Evolutionary conservation across 768 basidiomycete genomes (phyloP), one percentile per base, ranked within the genome.

Genomic region (Leccinum variicolor): DNA sequence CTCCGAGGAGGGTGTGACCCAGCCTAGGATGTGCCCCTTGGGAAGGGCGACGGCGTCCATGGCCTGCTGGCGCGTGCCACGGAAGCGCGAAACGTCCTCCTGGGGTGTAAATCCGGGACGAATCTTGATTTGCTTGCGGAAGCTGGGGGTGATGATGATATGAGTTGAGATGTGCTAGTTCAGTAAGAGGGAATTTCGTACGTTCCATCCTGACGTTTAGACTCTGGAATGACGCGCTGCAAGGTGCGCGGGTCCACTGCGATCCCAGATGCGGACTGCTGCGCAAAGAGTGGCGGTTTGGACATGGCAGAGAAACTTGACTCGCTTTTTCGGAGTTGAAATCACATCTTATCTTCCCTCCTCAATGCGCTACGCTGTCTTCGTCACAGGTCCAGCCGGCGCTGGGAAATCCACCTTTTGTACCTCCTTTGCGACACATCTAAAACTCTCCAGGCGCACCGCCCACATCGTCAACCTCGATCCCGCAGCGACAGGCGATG

Each of bases 361-460:
- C 31, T 33, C 31, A 33, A 94, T 94, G 92, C 87, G 92, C 59
- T 94, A 94, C 76, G 92, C 92, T 7, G 87, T 93, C 28, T 81
- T 94, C 48, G 84, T 94, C 52, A 90, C 89, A 55, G 97, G 97
- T n/a, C 97, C 97, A 50, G 97, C 97, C 2, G 97, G 97, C 51
- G 94, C 97, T 14, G 97, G 97, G 52, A 99, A 99, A 77, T 92
- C 94, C 0, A 98, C 97, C 0, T 96, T 99, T 68, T 90, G 91
- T 64, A 78, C 82, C 21, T 84, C 94, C 1, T 86, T 98, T 62
- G 80, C 98, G 58, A 94, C 91, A 10, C 96, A 98, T 74, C 84
- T 98, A 5, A 84, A 82, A 56, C 81, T 90, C 2, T 83, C 93
- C 50, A 89, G 85, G 61, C 83, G 97, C 8, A 84, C 86, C 0